These are phyloP conservation scores for Penicillium pancosmium DNA, from an alignment of 495 filamentous ascomycete genomes.

Conservation along the genomic window DNA sequence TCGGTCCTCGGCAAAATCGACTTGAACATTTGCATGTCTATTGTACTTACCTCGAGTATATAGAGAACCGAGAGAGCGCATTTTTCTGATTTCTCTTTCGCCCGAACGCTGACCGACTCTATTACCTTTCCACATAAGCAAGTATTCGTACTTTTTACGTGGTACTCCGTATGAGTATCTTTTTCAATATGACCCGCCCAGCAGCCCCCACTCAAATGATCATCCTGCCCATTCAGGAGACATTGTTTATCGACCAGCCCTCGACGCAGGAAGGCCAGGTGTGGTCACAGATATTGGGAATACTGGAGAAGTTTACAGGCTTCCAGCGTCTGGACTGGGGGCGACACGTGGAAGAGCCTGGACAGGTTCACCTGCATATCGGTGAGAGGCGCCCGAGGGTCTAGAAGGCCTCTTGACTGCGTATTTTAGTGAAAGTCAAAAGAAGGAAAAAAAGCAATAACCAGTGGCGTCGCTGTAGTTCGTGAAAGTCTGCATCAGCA, in stretches of 20 bases:
- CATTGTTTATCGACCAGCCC: constrained; percentile 19
- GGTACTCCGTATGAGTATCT: neutral
- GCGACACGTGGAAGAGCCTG: constrained; percentile 25
- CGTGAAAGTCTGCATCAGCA: constrained; percentile 23
- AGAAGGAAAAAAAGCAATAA: constrained; percentile 1
- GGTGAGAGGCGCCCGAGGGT: constrained; percentile 16
- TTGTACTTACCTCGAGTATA: neutral
- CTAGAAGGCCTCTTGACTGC: neutral
- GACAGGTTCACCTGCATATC: constrained; percentile 26
- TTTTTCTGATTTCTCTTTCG: neutral
- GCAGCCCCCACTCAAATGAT: constrained; percentile 34
- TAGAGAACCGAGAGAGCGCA: constrained; percentile 9
- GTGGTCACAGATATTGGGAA: constrained; percentile 23
- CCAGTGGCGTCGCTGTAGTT: constrained; percentile 14
- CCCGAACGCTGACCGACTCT: neutral
- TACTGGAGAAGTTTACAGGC: constrained; percentile 21
- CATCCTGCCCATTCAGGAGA: constrained; percentile 27
- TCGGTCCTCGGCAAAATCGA: constrained; percentile 15
- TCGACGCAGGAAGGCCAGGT: constrained; percentile 20
- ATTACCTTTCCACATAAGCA: neutral
- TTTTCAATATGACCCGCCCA: constrained; percentile 19
- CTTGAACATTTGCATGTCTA: constrained; percentile 2
- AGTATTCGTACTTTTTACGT: neutral
- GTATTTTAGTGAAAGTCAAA: neutral
- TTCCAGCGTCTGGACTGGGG: constrained; percentile 27